Evolutionary conservation across 805 yeast genomes (phyloP).

Genomic region (Metschnikowia borealis): DNA sequence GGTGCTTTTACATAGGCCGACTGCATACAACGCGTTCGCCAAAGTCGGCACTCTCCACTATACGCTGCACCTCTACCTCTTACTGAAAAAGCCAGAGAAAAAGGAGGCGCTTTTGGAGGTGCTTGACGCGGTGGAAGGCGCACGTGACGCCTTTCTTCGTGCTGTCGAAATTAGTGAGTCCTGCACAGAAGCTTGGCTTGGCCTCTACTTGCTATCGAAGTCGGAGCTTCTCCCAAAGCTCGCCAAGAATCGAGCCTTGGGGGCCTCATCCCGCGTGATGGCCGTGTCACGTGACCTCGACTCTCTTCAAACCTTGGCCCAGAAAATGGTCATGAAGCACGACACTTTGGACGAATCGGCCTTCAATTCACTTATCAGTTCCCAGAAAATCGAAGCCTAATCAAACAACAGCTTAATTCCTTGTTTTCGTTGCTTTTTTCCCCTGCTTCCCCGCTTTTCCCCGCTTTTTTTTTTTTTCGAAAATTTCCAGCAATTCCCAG

Average conservation of each 20-base stretch:
- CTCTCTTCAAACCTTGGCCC: slow-evolving; percentile 21
- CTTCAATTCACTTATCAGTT: neutral
- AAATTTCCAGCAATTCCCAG: too few species aligned
- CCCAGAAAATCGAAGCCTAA: too few species aligned
- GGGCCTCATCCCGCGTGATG: slow-evolving; percentile 18
- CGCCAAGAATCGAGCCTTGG: slow-evolving; percentile 11
- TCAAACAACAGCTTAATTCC: too few species aligned
- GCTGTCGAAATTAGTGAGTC: slow-evolving; percentile 73
- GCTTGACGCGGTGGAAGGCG: slow-evolving; percentile 21
- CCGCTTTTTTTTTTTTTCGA: too few species aligned
- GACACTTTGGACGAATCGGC: slow-evolving; percentile 3
- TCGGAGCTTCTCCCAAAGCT: slow-evolving; percentile 17
- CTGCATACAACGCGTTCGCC: slow-evolving; percentile 63
- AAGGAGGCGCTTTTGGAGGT: slow-evolving; percentile 30
- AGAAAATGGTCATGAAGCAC: slow-evolving; percentile 20
- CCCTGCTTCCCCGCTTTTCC: too few species aligned
- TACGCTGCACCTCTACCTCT: slow-evolving; percentile 24
- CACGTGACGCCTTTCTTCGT: slow-evolving; percentile 54
- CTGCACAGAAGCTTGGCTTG: slow-evolving; percentile 72
- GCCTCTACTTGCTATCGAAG: slow-evolving; percentile 41
- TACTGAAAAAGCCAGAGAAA: slow-evolving; percentile 15
- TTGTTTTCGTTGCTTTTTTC: too few species aligned
- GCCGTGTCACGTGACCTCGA: slow-evolving; percentile 21
- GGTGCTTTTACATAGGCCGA: slow-evolving; percentile 61
- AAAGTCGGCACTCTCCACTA: slow-evolving; percentile 49